phyloP scores from a whole-genome alignment of 768 basidiomycete genomes.

The Tylopilus cervinicoccineus region DNA sequence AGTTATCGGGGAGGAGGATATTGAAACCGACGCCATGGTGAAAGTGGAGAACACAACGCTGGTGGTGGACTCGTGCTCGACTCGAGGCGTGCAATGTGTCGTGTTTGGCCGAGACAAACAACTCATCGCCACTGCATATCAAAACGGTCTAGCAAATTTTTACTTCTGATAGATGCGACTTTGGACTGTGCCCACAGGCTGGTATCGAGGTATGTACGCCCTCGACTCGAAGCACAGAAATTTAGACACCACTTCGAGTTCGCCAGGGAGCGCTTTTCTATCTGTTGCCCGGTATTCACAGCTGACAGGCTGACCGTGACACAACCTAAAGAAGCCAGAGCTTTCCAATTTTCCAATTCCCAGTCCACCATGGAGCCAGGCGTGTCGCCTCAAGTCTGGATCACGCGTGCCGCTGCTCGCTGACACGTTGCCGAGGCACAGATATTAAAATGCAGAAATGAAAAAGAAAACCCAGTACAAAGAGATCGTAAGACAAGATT shows the following conservation, averaged over 20 bases:
- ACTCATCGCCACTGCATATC: too few species aligned
- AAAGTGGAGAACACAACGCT: slow-evolving; percentile 10
- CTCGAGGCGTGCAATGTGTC: slow-evolving; percentile 26
- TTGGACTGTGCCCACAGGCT: neutral
- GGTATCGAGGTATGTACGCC: too few species aligned
- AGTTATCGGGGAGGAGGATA: slow-evolving; percentile 54
- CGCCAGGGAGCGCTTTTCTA: slow-evolving; percentile 9
- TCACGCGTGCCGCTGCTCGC: slow-evolving; percentile 5
- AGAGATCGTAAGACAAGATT: neutral
- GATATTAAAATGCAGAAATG: neutral
- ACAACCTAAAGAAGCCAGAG: neutral
- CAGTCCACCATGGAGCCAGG: slow-evolving; percentile 7
- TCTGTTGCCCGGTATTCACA: slow-evolving; percentile 15
- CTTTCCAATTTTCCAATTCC: slow-evolving; percentile 12
- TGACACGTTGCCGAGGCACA: slow-evolving; percentile 16
- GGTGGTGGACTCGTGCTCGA: slow-evolving; percentile 12
- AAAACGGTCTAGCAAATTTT: too few species aligned
- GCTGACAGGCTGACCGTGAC: slow-evolving; percentile 6
- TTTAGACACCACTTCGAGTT: neutral
- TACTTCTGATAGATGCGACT: too few species aligned
- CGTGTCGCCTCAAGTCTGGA: slow-evolving; percentile 18
- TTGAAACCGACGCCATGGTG: slow-evolving; percentile 35
- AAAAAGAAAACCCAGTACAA: neutral
- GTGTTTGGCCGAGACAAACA: slow-evolving; percentile 32
- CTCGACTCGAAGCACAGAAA: slow-evolving; percentile 4